These are phyloP conservation scores for Xylaria nigripes DNA, from an alignment of 495 filamentous ascomycete species.

Conservation along the genomic window DNA sequence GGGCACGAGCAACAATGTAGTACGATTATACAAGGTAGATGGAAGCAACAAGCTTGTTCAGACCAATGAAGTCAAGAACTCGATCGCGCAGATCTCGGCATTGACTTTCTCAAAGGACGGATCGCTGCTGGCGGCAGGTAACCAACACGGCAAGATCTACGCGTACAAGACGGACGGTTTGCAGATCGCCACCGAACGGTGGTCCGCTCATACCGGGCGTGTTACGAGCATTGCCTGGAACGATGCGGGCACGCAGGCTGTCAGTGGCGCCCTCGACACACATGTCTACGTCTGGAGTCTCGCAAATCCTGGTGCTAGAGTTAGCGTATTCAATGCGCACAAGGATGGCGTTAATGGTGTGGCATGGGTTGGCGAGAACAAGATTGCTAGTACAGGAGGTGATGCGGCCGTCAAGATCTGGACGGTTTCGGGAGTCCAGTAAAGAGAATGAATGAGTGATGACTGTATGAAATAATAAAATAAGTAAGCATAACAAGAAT, in stretches of 20 bases:
- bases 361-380: conserved; percentile 65
- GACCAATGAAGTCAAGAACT: conserved; percentile 40
- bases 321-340: conserved; percentile 76
- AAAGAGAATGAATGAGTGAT: background rate
- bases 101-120: conserved; percentile 74
- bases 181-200: conserved; percentile 61
- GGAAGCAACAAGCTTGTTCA: conserved; percentile 35
- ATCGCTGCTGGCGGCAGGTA: conserved; percentile 67
- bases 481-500: background rate
- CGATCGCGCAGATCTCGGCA: conserved; percentile 51
- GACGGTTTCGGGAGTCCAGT: conserved; percentile 61
- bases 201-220: conserved; percentile 86
- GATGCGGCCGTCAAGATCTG: conserved; percentile 91
- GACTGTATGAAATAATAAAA: background rate
- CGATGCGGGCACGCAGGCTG: conserved; percentile 61
- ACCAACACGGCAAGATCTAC: conserved; percentile 74
- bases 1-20: conserved; percentile 59
- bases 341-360: conserved; percentile 93
- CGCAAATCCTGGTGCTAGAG: conserved; percentile 66
- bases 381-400: conserved; percentile 68
- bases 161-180: conserved; percentile 59
- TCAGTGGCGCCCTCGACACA: conserved; percentile 79
- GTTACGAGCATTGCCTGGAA: conserved; percentile 83
- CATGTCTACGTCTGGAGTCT: conserved; percentile 90
- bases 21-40: conserved; percentile 60